A percentile compares a stretch with the other conserved stretches of the same genome.
Evolutionary conservation across 73 alveolate species (phyloP).

Genomic region (Paraurostyla sp.): DNA sequence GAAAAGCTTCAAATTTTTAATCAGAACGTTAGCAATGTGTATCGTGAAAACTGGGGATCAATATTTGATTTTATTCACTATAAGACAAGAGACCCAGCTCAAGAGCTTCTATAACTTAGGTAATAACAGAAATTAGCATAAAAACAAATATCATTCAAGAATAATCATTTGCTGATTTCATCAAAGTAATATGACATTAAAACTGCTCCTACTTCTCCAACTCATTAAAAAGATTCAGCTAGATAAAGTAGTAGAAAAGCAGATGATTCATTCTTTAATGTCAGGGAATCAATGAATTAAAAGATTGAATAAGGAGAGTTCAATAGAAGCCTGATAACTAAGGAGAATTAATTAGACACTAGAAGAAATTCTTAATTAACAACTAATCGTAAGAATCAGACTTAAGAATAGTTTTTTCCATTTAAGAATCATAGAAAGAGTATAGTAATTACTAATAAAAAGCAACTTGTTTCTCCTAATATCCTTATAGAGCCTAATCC

Average conservation of each 20-base stretch:
- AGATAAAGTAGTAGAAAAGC: no score
- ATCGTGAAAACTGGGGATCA: conserved; percentile 31
- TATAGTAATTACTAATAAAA: background rate
- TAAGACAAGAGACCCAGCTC: conserved; percentile 13
- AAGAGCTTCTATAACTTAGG: background rate
- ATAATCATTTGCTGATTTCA: background rate
- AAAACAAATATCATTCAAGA: background rate
- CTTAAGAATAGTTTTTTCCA: background rate
- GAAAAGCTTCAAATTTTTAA: conserved; percentile 45
- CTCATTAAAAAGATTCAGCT: background rate
- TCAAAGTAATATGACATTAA: background rate
- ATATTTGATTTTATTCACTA: conserved; percentile 46
- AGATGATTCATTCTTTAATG: no score
- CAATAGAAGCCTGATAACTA: background rate
- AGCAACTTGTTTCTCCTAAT: background rate
- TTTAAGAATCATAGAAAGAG: background rate
- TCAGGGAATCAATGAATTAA: no score
- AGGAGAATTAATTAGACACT: background rate
- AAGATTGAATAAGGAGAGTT: background rate
- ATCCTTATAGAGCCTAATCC: background rate
- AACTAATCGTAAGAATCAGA: background rate
- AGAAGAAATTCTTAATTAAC: background rate
- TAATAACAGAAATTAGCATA: background rate
- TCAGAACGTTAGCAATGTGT: background rate
- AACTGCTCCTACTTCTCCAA: conserved; percentile 41